Conservation (phyloP, 148 eudicot genomes). For the Selenicereus undatus region DNA sequence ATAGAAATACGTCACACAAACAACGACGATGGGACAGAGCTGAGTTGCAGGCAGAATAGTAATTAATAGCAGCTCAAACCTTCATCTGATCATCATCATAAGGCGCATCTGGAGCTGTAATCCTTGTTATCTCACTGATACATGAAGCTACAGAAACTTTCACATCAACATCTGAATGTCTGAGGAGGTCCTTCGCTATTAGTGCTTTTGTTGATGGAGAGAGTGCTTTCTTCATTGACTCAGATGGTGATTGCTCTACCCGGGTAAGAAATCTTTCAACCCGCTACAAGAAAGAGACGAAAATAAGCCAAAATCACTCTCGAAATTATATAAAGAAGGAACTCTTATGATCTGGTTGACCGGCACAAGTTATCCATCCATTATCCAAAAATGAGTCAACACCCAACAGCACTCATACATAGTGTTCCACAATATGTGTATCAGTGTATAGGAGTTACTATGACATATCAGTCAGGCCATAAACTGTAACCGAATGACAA, state of each 20-base stretch:
- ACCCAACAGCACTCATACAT: neutral
- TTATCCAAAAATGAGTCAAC: neutral
- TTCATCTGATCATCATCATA: slow-evolving; percentile 88
- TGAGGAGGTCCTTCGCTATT: slow-evolving; percentile 47
- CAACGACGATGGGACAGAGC: neutral
- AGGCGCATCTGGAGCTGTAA: slow-evolving; percentile 97
- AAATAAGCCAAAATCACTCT: neutral
- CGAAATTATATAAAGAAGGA: neutral
- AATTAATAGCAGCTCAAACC: slow-evolving; percentile 35
- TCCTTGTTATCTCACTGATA: slow-evolving; percentile 96
- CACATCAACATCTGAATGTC: slow-evolving; percentile 67
- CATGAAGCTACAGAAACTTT: slow-evolving; percentile 88
- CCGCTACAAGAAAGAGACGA: slow-evolving; percentile 37
- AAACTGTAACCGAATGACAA: neutral
- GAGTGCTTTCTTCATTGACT: slow-evolving; percentile 71
- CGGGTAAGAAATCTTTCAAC: slow-evolving; percentile 50
- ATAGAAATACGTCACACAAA: neutral
- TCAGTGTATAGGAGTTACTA: neutral
- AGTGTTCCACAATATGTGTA: neutral
- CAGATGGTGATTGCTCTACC: slow-evolving; percentile 86
- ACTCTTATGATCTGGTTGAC: neutral
- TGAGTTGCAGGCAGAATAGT: neutral
- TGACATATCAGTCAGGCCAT: neutral
- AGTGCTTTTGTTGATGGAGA: slow-evolving; percentile 65
- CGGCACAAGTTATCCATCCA: neutral